These are phyloP conservation scores for Drechslerella coelobrocha DNA, from an alignment of 2,329 filamentous ascomycete species.

Conservation along the genomic window DNA sequence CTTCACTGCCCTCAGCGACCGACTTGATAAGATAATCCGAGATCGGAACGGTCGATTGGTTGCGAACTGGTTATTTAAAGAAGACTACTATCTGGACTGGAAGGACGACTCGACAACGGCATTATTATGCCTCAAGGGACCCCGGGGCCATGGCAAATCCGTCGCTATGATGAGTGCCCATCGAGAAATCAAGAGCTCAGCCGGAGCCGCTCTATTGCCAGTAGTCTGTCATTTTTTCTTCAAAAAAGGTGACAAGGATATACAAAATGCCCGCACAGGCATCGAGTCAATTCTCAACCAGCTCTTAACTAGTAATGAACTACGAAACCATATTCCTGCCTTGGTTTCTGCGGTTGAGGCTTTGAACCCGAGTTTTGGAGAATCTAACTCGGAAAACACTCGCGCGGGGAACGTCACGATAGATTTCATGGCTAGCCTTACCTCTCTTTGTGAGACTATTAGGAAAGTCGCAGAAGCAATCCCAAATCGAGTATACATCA, in stretches of 20 bases:
- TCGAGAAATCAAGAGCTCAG: conserved; percentile 14
- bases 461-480: conserved; percentile 16
- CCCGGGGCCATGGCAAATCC: conserved; percentile 31
- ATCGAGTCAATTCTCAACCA: conserved; percentile 23
- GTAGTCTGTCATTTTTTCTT: conserved; percentile 32
- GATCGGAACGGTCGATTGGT: conserved; percentile 11
- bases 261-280: conserved; percentile 17
- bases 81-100: conserved; percentile 23
- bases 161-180: conserved; percentile 23
- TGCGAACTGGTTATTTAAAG: conserved; percentile 22
- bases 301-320: conserved; percentile 7
- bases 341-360: conserved; percentile 7
- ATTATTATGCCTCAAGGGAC: conserved; percentile 18
- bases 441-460: conserved; percentile 10
- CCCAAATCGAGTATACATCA: conserved; percentile 22
- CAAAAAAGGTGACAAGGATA: conserved; percentile 39
- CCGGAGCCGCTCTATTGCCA: background rate
- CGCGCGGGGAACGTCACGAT: too few relatives aligned
- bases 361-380: conserved; percentile 21
- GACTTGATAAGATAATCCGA: conserved; percentile 21
- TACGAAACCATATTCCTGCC: conserved; percentile 4
- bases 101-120: conserved; percentile 2
- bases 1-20: conserved; percentile 19
- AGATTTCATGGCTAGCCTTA: conserved; percentile 12
- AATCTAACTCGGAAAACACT: too few relatives aligned